Base-by-base conservation (phyloP, 176 grass and related monocot genomes). In the Zea luxurians region DNA sequence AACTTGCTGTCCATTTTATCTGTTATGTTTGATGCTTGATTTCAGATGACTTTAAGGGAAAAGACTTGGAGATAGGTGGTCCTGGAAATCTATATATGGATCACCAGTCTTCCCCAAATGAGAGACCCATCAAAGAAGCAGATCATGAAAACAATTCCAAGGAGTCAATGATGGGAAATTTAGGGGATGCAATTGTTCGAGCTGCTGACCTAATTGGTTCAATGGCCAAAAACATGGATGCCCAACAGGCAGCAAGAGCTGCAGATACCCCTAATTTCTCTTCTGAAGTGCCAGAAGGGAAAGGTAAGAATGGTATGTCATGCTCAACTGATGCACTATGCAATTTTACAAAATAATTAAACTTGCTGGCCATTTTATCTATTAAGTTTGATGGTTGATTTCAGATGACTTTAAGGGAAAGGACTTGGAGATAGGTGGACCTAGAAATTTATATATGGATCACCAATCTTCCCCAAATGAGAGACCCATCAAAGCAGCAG, bases 1-100 rank as follows among this genome's bases (percentile, higher is more conserved):
- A 40, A 40, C 38, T 40, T 58, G 87, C 38, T 4, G 38, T 0
- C 38, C 38, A 40, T 40, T 9, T 37, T 54, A 45, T 46, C 64
- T 4, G 66, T 18, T 53, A 54, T 65, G 47, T 74, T 90, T 7
- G 5, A 20, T 66, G 6, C 13, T 59, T 75, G 16, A 77, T 63
- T 88, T 34, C 77, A 97, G 94, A 86, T 68, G 83, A 88, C 1
- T 86, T 84, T 60, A 90, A 88, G 85, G 83, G 83, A 8, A 90
- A 94, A 61, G 85, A 88, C 61, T 64, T 97, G 87, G 91, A 92
- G 83, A 92, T 90, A 77, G 89, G 89, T 67, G 48, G 68, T 57
- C 74, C 89, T 60, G 76, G 65, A 37, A 94, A 85, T 72, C 57
- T 70, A 48, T 76, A 81, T 37, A 64, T 37, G 15, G 83, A 84